Evolutionary conservation across 2,329 filamentous ascomycete genomes (phyloP), one percentile per base, ranked within the genome.

Genomic region (Aschersonia sp.): DNA sequence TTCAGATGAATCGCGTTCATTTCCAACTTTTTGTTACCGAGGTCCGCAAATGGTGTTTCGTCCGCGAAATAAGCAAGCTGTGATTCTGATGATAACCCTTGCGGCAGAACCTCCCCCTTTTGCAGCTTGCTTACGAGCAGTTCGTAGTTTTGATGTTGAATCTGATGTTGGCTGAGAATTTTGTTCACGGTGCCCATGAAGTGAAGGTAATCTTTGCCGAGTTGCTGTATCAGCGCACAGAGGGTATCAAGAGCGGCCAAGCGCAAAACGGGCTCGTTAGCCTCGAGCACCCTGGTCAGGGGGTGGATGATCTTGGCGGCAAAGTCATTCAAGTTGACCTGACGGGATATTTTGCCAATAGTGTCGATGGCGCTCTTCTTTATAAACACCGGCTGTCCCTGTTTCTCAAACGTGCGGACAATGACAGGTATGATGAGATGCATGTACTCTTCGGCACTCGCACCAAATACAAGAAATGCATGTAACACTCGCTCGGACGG

Each of bases 1-100:
- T 97, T 96, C 29, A 99, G 72, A 70, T 98, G 94, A 53, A 97
- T 89, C 46, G 95, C 89, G 56, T 98, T 99, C 65, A 97, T 91
- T 52, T 94, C 89, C 35, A 97, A 75, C 65, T 97, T 97, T 72
- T 95, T 96, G 9, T 85, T 86, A 2, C 83, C 81, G 43, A 94
- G 84, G 54, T 97, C 91, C 0, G 85, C 80, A 57, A 89, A 84
- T 5, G 82, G 79, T 4, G 83, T 75, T 53, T 97, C 92, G 55
- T 95, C 88, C 5, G 81, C 73, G 47, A 85, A 79, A 53, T 87
- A 82, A 5, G 80, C 75, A 56, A 92, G 94, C 30, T 82, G 79
- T 43, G 88, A 81, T 56, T 92, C 87, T 0, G 89, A 88, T 51
- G 86, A 95, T 9, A 98, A 73, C 61, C 97, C 91, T 57, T 96